Conservation (phyloP, 768 basidiomycete species). For the Rhizopogon roseolus region DNA sequence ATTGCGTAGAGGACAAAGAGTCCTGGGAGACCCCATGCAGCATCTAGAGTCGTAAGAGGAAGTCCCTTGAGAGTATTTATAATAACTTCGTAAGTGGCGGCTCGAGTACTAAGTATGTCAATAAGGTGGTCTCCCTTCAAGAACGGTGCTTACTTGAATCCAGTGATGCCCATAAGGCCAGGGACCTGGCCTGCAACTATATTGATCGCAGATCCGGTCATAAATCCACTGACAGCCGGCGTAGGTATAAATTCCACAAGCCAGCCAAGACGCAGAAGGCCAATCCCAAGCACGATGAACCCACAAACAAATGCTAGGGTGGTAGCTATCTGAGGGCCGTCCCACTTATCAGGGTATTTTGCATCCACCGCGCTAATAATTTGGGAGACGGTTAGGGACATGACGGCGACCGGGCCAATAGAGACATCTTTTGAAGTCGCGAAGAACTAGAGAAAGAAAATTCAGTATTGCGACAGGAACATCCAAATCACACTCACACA, state of each 20-base stretch:
- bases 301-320: slow-evolving; percentile 83
- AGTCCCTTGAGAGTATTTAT: slow-evolving; percentile 91
- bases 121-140: not conserved
- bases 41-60: slow-evolving; percentile 67
- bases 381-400: slow-evolving; percentile 85
- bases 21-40: slow-evolving; percentile 84
- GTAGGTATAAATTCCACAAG: slow-evolving; percentile 91
- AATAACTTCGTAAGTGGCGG: slow-evolving; percentile 78
- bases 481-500: slow-evolving; percentile 47
- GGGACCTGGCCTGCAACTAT: slow-evolving; percentile 89
- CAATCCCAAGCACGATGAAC: slow-evolving; percentile 87
- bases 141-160: slow-evolving; percentile 61
- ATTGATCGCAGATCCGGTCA: slow-evolving; percentile 97
- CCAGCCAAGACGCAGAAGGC: slow-evolving; percentile 88
- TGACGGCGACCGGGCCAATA: slow-evolving; percentile 99
- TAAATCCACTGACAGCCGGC: slow-evolving; percentile 84
- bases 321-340: slow-evolving; percentile 73
- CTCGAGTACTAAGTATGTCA: slow-evolving; percentile 61
- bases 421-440: slow-evolving; percentile 98
- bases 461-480: not conserved
- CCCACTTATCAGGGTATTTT: slow-evolving; percentile 52
- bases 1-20: slow-evolving; percentile 68
- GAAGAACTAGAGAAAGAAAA: slow-evolving; percentile 57
- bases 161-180: slow-evolving; percentile 80
- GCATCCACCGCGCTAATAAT: slow-evolving; percentile 67